Evolutionary conservation across 1,284 basidiomycete species (phyloP).

Genomic region (Microbotryomycetes sp.): DNA sequence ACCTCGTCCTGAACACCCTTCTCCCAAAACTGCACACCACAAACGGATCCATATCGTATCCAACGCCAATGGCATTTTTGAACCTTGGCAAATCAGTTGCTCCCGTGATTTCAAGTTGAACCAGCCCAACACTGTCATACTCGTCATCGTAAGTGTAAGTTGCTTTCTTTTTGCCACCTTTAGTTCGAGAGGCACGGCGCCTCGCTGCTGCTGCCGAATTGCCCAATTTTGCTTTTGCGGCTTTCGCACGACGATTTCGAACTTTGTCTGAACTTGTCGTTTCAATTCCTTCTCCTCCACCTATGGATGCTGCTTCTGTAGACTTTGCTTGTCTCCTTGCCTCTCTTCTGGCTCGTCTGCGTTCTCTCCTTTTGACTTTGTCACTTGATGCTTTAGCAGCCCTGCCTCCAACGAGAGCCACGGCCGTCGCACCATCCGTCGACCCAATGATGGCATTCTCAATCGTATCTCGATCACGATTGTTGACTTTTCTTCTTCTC

Average conservation of each 20-base stretch:
- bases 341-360: not conserved
- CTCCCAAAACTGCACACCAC: conserved; percentile 93
- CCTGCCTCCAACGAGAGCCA: not conserved
- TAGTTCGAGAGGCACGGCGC: conserved; percentile 14
- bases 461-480: not conserved
- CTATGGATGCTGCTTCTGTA: not conserved
- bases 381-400: not conserved
- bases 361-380: not conserved
- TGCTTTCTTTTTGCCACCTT: conserved; percentile 8
- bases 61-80: conserved; percentile 71
- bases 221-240: conserved; percentile 15
- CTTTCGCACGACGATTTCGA: conserved; percentile 11
- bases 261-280: not conserved
- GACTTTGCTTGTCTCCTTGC: not conserved
- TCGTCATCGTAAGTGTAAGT: conserved; percentile 34
- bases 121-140: conserved; percentile 83
- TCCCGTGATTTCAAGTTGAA: conserved; percentile 67
- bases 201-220: conserved; percentile 7
- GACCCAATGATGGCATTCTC: not conserved
- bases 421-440: not conserved
- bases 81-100: conserved; percentile 78
- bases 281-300: not conserved
- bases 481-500: not conserved
- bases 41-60: conserved; percentile 97
- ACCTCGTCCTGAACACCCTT: conserved; percentile 87